Evolutionary conservation across 2,329 filamentous ascomycete species (phyloP).

Genomic region (Lachnellula willkommii): DNA sequence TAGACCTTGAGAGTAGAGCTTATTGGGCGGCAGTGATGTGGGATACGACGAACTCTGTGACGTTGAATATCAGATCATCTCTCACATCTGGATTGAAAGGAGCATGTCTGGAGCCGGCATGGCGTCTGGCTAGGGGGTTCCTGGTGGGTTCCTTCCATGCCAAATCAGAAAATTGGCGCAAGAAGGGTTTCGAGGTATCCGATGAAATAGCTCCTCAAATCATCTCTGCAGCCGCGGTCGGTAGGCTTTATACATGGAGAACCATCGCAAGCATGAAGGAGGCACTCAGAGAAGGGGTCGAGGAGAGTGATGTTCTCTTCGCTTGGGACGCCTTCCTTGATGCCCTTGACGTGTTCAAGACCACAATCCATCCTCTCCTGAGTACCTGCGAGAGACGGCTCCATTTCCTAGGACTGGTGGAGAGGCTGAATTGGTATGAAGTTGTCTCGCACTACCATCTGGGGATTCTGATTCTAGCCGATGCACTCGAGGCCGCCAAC

Average conservation of each 20-base stretch:
- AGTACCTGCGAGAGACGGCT: conserved; percentile 28
- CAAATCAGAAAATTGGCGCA: background rate
- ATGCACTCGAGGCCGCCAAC: background rate
- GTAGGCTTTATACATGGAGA: conserved; percentile 30
- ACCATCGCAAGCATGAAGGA: conserved; percentile 30
- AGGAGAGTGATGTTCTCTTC: conserved; percentile 26
- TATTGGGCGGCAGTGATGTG: background rate
- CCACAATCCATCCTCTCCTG: conserved; percentile 27
- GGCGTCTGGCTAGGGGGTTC: background rate
- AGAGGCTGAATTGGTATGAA: conserved; percentile 32
- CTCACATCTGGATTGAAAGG: background rate
- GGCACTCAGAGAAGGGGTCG: conserved; percentile 30
- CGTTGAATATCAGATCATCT: background rate
- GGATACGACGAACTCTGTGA: background rate
- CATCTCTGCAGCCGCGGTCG: conserved; percentile 27
- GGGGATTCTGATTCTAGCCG: background rate
- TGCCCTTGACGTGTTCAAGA: conserved; percentile 27
- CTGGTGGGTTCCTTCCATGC: background rate
- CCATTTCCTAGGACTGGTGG: conserved; percentile 28
- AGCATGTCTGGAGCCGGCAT: background rate
- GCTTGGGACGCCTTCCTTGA: conserved; percentile 27
- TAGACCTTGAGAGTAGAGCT: background rate
- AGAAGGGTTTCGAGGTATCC: conserved; percentile 14
- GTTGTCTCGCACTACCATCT: conserved; percentile 22
- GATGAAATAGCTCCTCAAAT: conserved; percentile 29